Evolutionary conservation across 2,329 filamentous ascomycete species (phyloP).

Genomic region (Stagonosporopsis cucurbitacearum): DNA sequence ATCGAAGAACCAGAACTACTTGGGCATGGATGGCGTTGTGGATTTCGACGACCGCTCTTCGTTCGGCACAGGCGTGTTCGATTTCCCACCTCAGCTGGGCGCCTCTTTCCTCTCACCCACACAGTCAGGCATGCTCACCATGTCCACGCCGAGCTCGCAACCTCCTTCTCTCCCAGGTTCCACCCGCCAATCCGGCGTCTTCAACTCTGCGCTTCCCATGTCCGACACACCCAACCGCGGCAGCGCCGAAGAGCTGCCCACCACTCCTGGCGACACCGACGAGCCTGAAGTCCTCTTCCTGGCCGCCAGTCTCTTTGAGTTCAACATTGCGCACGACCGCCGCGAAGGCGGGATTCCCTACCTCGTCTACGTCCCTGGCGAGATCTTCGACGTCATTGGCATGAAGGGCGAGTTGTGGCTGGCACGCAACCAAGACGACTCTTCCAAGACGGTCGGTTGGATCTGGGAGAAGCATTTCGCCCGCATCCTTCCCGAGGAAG

Average conservation of each 20-base stretch:
- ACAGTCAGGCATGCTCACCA: slow-evolving; percentile 25
- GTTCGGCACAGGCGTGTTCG: slow-evolving; percentile 25
- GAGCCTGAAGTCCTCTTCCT: slow-evolving; percentile 83
- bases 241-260: slow-evolving; percentile 32
- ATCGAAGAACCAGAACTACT: slow-evolving; percentile 31
- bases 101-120: slow-evolving; percentile 37
- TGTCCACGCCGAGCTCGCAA: slow-evolving; percentile 28
- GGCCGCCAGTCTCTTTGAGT: slow-evolving; percentile 93
- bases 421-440: slow-evolving; percentile 94
- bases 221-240: slow-evolving; percentile 60
- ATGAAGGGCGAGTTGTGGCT: slow-evolving; percentile 98
- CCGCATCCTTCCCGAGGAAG: slow-evolving; percentile 48
- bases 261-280: slow-evolving; percentile 54
- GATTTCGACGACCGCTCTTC: slow-evolving; percentile 32
- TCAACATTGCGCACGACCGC: slow-evolving; percentile 92
- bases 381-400: slow-evolving; percentile 76
- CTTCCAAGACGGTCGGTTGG: slow-evolving; percentile 81
- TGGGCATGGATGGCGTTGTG: slow-evolving; percentile 38
- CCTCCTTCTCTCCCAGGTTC: slow-evolving; percentile 37
- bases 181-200: slow-evolving; percentile 73
- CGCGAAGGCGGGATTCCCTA: slow-evolving; percentile 96
- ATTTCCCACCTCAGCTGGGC: slow-evolving; percentile 37
- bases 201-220: slow-evolving; percentile 86
- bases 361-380: slow-evolving; percentile 91
- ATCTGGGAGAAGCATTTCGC: slow-evolving; percentile 98